These are phyloP conservation scores for Lasiosphaeria hispida DNA, from an alignment of 495 filamentous ascomycete species.

Conservation along the genomic window DNA sequence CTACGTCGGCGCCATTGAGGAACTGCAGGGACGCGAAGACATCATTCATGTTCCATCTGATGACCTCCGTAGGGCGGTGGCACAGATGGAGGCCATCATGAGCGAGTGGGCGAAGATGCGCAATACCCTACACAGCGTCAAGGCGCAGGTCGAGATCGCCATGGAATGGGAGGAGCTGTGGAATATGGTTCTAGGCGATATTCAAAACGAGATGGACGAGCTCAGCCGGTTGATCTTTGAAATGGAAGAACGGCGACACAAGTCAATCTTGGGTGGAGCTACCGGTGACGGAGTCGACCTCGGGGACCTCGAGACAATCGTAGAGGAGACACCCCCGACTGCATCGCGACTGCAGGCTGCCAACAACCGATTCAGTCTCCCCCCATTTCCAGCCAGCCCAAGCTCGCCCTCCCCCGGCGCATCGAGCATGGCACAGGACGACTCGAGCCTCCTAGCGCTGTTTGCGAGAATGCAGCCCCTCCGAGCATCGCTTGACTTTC, in stretches of 20 bases:
- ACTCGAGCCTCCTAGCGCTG: slow-evolving; percentile 76
- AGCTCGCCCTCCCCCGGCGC: slow-evolving; percentile 56
- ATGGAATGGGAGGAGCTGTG: slow-evolving; percentile 99
- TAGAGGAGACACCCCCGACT: slow-evolving; percentile 75
- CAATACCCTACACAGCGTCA: slow-evolving; percentile 68
- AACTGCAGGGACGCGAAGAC: slow-evolving; percentile 77
- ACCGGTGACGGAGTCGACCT: slow-evolving; percentile 70
- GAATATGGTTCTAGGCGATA: slow-evolving; percentile 90
- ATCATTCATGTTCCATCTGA: slow-evolving; percentile 65
- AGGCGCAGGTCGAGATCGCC: slow-evolving; percentile 88
- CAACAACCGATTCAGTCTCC: slow-evolving; percentile 67
- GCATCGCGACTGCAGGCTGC: slow-evolving; percentile 37
- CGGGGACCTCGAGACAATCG: slow-evolving; percentile 87
- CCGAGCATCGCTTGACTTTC: slow-evolving; percentile 86
- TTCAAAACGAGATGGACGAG: slow-evolving; percentile 83
- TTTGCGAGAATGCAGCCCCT: slow-evolving; percentile 95
- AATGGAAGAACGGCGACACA: slow-evolving; percentile 92
- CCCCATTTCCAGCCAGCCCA: slow-evolving; percentile 53
- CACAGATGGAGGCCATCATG: slow-evolving; percentile 82
- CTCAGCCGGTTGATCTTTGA: slow-evolving; percentile 83
- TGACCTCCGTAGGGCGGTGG: slow-evolving; percentile 67
- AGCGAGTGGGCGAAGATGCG: slow-evolving; percentile 82
- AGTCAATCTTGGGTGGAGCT: slow-evolving; percentile 59
- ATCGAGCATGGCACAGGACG: slow-evolving; percentile 66
- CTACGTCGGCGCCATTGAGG: slow-evolving; percentile 87